Conservation (phyloP, 345 rosid species). For the Gossypium arboreum region DNA sequence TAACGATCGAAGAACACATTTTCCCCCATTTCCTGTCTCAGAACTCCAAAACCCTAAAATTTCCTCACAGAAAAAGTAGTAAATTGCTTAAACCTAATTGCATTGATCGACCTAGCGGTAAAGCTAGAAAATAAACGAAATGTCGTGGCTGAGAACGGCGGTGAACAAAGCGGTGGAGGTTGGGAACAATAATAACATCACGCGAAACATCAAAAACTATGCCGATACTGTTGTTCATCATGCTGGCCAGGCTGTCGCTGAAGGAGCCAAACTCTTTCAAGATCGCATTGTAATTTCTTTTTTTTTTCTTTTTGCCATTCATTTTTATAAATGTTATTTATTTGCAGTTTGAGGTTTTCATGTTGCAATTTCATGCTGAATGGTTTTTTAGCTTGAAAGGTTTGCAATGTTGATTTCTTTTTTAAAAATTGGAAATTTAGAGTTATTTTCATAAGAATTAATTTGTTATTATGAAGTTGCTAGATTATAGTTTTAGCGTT, state of each 20-base stretch:
- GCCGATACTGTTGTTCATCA: conserved; percentile 96
- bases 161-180: conserved; percentile 94
- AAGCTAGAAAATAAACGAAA: conserved; percentile 8
- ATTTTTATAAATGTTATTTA: neutral
- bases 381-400: conserved; percentile 3
- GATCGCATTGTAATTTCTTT: conserved; percentile 73
- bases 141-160: conserved; percentile 92
- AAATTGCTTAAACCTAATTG: neutral
- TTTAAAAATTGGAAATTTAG: neutral
- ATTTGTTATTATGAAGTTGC: neutral
- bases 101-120: neutral
- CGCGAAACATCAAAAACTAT: conserved; percentile 78
- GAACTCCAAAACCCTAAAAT: neutral
- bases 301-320: neutral
- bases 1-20: neutral
- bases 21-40: neutral
- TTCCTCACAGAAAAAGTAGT: neutral
- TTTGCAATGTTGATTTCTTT: neutral
- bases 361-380: neutral
- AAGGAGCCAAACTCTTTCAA: conserved; percentile 92
- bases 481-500: neutral
- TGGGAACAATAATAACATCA: conserved; percentile 88
- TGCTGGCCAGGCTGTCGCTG: conserved; percentile 95
- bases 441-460: neutral
- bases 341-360: neutral